phyloP scores from a whole-genome alignment of 495 filamentous ascomycete species.

The Lasiosphaeris hirsuta region DNA sequence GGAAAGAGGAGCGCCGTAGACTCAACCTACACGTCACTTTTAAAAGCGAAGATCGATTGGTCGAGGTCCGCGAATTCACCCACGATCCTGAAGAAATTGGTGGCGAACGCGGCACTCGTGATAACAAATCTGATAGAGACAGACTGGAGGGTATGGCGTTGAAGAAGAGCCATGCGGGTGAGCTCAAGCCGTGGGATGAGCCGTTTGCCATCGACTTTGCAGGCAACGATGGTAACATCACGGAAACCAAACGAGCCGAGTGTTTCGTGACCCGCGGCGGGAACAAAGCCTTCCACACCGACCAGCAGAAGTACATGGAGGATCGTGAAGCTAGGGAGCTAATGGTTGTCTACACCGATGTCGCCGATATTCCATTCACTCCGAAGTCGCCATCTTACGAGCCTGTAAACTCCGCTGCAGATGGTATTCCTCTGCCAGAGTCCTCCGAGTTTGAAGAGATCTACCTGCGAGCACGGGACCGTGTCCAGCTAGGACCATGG shows the following conservation, averaged over 20 bases:
- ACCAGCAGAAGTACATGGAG: conserved; percentile 65
- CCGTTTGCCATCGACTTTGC: conserved; percentile 51
- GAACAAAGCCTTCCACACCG: conserved; percentile 51
- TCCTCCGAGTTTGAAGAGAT: conserved; percentile 30
- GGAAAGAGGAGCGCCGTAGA: conserved; percentile 74
- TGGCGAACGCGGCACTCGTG: conserved; percentile 45
- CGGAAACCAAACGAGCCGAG: conserved; percentile 46
- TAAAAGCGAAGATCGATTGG: conserved; percentile 69
- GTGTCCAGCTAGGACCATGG: conserved; percentile 10
- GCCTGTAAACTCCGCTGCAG: conserved; percentile 12
- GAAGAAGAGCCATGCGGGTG: conserved; percentile 54
- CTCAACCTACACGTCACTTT: conserved; percentile 61
- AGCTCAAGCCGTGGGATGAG: conserved; percentile 40
- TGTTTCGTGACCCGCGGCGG: conserved; percentile 67
- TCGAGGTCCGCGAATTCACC: conserved; percentile 67
- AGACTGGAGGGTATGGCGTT: conserved; percentile 71
- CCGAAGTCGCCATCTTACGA: conserved; percentile 65
- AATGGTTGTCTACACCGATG: conserved; percentile 75
- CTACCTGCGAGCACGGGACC: conserved; percentile 24
- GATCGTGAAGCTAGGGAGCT: conserved; percentile 73
- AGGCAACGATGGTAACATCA: conserved; percentile 30
- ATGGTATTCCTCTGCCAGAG: conserved; percentile 17
- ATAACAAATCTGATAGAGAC: conserved; percentile 60
- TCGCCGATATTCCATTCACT: conserved; percentile 69
- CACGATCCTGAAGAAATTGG: conserved; percentile 79